Base-by-base conservation (phyloP, 768 basidiomycete genomes). In the Tylopilus sp. region DNA sequence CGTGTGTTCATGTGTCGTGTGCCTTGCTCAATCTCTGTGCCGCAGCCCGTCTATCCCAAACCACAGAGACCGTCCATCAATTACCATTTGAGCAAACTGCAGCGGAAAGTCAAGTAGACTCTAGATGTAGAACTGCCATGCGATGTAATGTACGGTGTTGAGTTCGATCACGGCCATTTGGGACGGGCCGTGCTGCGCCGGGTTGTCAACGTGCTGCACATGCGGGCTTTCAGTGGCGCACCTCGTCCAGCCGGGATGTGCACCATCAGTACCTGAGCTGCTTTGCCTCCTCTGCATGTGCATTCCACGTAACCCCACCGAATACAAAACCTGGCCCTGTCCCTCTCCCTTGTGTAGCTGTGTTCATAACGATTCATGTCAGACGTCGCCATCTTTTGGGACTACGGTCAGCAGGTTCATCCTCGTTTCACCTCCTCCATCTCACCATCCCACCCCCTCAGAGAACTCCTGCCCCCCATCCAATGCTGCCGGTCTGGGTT, bases 51-150 rank as follows among this genome's bases (percentile, higher is more conserved):
- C 64, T 75, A 78, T 44, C 81, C 81, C 54, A 89, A 85, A 65
- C 69, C 69, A 40, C 88, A 84, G 46, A 79, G 77, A 64, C 80
- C 91, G 30, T 83, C 87, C 30, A 92, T 95, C 74, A 94, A 95
- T 70, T 94, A 91, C 67, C 90, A 93, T 69, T 81, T 94, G 57
- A 85, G 88, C 60, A 81, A 90, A 67, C 75, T 92, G 56, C 78
- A 81, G 55, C 89, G 88, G 65, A 80, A 76, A 54, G 78, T 83
- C 58, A 87, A 87, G 77, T 87, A 80, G 74, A 73, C 50, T 39
- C 40, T 56, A 63, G 62, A 53, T 63, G 56, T 47, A 48, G 43
- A 50, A 48, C 52, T 57, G 38, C 43, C 47, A 44, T 56, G 44
- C 57, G 45, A 58, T 56, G 60, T 55, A 55, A 59, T 58, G 52